Base-by-base conservation (phyloP, 139 green algal species). In the Tetraselmis chui region DNA sequence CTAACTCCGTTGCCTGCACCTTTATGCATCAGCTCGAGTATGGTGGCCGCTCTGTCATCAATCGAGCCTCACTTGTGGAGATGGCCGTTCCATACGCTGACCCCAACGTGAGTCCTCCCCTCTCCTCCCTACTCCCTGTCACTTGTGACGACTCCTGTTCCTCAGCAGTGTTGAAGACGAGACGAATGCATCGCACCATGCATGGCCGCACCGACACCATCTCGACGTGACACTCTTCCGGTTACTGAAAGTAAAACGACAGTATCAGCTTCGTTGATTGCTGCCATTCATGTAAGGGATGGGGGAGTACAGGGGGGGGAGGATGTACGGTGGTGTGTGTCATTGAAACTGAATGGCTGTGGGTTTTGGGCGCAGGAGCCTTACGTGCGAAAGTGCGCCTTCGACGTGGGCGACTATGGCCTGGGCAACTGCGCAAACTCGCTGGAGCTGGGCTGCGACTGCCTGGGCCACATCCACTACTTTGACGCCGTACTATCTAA, bases 71-170 rank as follows among this genome's bases (percentile, higher is more conserved):
- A 30, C 89, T 97, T 31, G 91, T 89, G 29, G 94, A 98, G 89
- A 98, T 98, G 92, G 93, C 93, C 1, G 95, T 98, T 77, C 95
- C 95, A 0, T 97, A 97, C 81, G 91, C 84, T 0, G 91, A 95
- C 28, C 88, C 92, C 1, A 28, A 79, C 1, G 59, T 28, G 32
- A 29, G 45, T 1, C 30, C 2, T n/a, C 27, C 75, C 26, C 25
- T 31, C 76, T 29, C 78, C 83, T 31, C 18, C 75, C 28, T 59
- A n/a, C 27, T n/a, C n/a, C n/a, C n/a, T n/a, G n/a, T n/a, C n/a
- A n/a, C n/a, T n/a, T n/a, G n/a, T n/a, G n/a, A n/a, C n/a, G n/a
- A n/a, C n/a, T n/a, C n/a, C n/a, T n/a, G n/a, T n/a, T n/a, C n/a
- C n/a, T n/a, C n/a, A n/a, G n/a, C n/a, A n/a, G n/a, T n/a, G n/a